A percentile compares a stretch with the other conserved stretches of the same genome.
phyloP scores from a whole-genome alignment of 1,284 basidiomycete species.

The Cystobasidium pallidum region DNA sequence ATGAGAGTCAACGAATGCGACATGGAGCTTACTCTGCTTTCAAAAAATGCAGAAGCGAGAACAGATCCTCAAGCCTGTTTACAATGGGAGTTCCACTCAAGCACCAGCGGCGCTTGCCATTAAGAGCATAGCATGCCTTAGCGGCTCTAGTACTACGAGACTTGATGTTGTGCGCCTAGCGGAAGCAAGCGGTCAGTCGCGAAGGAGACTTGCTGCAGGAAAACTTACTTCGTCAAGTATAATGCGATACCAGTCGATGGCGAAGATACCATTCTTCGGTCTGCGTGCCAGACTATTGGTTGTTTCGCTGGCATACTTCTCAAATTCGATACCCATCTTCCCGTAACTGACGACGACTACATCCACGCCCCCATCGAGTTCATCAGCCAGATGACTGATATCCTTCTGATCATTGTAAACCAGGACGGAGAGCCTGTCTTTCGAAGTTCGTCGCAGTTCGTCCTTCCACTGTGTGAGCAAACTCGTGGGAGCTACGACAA shows the following conservation, averaged over 20 bases:
- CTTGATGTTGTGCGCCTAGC: constrained; percentile 89
- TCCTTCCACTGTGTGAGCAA: constrained; percentile 87
- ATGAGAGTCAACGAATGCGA: not conserved
- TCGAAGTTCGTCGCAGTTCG: constrained; percentile 71
- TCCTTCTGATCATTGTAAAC: constrained; percentile 85
- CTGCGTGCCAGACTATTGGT: constrained; percentile 37
- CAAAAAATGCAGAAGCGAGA: constrained; percentile 85
- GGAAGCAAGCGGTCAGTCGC: too few species aligned
- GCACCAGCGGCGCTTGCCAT: constrained; percentile 82
- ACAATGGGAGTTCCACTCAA: constrained; percentile 95
- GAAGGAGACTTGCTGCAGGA: too few species aligned
- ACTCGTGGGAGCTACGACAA: constrained; percentile 92
- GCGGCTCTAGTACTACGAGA: constrained; percentile 86
- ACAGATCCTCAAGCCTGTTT: constrained; percentile 90
- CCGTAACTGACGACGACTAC: constrained; percentile 91
- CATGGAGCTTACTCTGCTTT: constrained; percentile 68
- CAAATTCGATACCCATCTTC: constrained; percentile 56
- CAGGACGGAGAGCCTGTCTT: constrained; percentile 68
- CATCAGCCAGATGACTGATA: constrained; percentile 68
- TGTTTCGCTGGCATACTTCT: constrained; percentile 22
- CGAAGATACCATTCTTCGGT: constrained; percentile 42
- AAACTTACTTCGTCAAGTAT: constrained; percentile 60
- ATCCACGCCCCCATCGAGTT: constrained; percentile 66
- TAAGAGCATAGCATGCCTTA: constrained; percentile 83
- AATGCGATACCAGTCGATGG: constrained; percentile 67